These are phyloP conservation scores for Pisolithus albus DNA, from an alignment of 768 basidiomycete species.

Conservation along the genomic window DNA sequence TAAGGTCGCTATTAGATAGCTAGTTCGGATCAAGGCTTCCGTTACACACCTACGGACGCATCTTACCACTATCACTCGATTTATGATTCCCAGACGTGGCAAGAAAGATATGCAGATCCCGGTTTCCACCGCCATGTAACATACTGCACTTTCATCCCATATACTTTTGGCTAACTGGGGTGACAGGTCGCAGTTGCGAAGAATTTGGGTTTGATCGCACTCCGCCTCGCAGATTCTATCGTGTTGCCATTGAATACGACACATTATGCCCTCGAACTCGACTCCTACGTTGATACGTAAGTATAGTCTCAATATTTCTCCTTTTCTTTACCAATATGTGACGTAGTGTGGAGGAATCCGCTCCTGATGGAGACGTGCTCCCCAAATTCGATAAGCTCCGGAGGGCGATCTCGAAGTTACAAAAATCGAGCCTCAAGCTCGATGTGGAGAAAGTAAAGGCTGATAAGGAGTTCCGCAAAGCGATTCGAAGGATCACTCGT, in stretches of 20 bases:
- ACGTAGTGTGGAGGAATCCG: constrained; percentile 46
- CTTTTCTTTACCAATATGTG: constrained; percentile 10
- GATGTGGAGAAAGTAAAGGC: constrained; percentile 55
- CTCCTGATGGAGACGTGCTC: constrained; percentile 9
- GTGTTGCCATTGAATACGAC: constrained; percentile 72
- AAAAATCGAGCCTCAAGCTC: constrained; percentile 45
- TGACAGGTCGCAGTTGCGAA: constrained; percentile 59
- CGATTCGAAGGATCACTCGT: constrained; percentile 30
- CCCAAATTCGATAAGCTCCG: constrained; percentile 39
- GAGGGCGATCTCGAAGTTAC: constrained; percentile 40
- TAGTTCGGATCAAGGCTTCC: constrained; percentile 28
- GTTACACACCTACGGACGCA: constrained; percentile 41
- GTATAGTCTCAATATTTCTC: constrained; percentile 19
- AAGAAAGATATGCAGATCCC: constrained; percentile 69
- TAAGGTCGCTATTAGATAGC: constrained; percentile 22
- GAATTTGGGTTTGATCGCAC: constrained; percentile 53
- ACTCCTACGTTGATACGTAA: constrained; percentile 54
- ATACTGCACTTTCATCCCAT: constrained; percentile 1
- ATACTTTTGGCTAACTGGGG: neutral
- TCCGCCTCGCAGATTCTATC: constrained; percentile 59
- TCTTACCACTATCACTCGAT: constrained; percentile 73
- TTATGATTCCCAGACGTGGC: constrained; percentile 69
- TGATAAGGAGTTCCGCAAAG: constrained; percentile 43
- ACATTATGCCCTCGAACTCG: constrained; percentile 64
- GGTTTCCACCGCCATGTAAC: constrained; percentile 67